Evolutionary conservation across 495 filamentous ascomycete species (phyloP).

Genomic region (Cladorrhinum samala): DNA sequence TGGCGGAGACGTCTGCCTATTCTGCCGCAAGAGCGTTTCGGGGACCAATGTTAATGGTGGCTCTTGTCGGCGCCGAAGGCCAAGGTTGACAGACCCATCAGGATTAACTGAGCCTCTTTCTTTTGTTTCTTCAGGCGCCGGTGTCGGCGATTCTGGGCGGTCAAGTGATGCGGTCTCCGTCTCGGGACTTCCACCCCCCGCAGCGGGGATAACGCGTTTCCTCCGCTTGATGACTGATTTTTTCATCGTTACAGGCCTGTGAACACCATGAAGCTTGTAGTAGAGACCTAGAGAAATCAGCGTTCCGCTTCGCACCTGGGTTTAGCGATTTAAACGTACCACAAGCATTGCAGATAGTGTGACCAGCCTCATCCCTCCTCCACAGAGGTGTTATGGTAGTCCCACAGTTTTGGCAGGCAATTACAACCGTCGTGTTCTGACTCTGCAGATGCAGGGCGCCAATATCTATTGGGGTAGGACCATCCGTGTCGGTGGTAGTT

Average conservation of each 20-base stretch:
- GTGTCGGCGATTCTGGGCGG: slow-evolving; percentile 38
- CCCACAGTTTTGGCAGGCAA: slow-evolving; percentile 94
- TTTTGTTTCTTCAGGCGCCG: slow-evolving; percentile 30
- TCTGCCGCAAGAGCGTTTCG: slow-evolving; percentile 34
- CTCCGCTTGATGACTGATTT: slow-evolving; percentile 93
- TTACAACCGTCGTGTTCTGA: slow-evolving; percentile 65
- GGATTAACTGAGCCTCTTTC: slow-evolving; percentile 46
- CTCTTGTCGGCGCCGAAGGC: slow-evolving; percentile 46
- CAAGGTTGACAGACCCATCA: slow-evolving; percentile 54
- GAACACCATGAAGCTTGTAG: slow-evolving; percentile 90
- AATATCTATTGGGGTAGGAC: slow-evolving; percentile 41
- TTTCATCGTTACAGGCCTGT: slow-evolving; percentile 93
- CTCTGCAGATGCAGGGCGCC: slow-evolving; percentile 38
- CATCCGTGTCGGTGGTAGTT: slow-evolving; percentile 25
- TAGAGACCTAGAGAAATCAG: slow-evolving; percentile 65
- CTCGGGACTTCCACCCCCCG: slow-evolving; percentile 38
- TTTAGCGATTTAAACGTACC: slow-evolving; percentile 53
- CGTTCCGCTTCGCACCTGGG: neutral
- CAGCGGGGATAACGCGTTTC: slow-evolving; percentile 87
- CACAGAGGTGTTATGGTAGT: slow-evolving; percentile 96
- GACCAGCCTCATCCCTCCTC: slow-evolving; percentile 88
- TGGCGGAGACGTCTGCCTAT: slow-evolving; percentile 32
- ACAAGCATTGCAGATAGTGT: slow-evolving; percentile 98
- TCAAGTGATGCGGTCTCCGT: slow-evolving; percentile 37
- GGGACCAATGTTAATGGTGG: slow-evolving; percentile 40